Percentiles rank a stretch among this genome's conserved stretches.
phyloP scores from a whole-genome alignment of 129 eudicot species.

The Calendula officinalis region DNA sequence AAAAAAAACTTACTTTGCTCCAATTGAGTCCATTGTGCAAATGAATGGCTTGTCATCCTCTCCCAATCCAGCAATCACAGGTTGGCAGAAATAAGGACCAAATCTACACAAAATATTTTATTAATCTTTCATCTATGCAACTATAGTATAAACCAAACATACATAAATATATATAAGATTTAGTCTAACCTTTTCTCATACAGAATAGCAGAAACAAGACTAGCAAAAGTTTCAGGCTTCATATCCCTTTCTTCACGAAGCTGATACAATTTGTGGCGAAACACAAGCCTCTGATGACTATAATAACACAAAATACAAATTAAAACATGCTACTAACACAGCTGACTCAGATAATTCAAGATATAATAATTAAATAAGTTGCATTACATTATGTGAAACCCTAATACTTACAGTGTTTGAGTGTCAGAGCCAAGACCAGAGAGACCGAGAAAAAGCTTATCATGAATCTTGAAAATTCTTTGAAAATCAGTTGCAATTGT shows the following conservation, averaged over 20 bases:
- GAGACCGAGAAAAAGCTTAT: constrained; percentile 80
- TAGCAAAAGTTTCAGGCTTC: constrained; percentile 98
- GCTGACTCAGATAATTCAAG: neutral
- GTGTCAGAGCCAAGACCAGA: constrained; percentile 86
- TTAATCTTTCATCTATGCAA: constrained; percentile 10
- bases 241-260: constrained; percentile 95
- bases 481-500: constrained; percentile 89
- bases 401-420: constrained; percentile 60
- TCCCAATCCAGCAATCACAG: constrained; percentile 93
- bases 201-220: constrained; percentile 90
- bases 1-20: constrained; percentile 74
- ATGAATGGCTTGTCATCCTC: constrained; percentile 96
- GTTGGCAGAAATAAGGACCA: constrained; percentile 95
- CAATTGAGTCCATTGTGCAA: constrained; percentile 97
- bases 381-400: too few species aligned
- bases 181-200: constrained; percentile 84
- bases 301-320: constrained; percentile 16
- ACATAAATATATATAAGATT: neutral
- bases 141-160: neutral
- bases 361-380: too few species aligned
- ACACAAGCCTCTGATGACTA: constrained; percentile 85
- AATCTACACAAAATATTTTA: constrained; percentile 44
- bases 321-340: neutral
- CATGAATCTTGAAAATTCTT: constrained; percentile 67
- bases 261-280: constrained; percentile 87